Conservation (phyloP, 2,329 filamentous ascomycete species). For the Fusarium tjaetaba region DNA sequence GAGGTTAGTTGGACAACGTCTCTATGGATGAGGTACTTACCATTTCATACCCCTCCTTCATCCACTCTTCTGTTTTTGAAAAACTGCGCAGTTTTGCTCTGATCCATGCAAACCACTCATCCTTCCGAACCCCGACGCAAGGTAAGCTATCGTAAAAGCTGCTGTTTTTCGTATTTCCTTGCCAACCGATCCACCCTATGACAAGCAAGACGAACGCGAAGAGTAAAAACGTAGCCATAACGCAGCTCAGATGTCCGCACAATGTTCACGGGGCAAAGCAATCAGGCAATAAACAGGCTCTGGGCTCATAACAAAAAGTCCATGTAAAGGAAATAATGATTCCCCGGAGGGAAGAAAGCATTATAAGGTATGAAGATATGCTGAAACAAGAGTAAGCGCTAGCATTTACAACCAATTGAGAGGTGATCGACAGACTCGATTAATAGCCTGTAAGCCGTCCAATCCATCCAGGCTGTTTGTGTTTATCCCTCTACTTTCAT, state of each 20-base stretch:
- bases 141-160: neutral
- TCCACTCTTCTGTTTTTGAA: slow-evolving; percentile 1
- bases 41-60: neutral
- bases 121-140: neutral
- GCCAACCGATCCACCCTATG: neutral
- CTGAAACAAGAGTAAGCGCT: neutral
- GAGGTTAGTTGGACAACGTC: neutral
- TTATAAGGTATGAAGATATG: neutral
- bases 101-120: neutral
- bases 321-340: neutral
- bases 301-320: neutral
- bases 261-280: too few species aligned
- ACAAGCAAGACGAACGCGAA: rapidly evolving
- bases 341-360: neutral
- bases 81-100: neutral
- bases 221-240: neutral
- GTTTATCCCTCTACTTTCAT: neutral
- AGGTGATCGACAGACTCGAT: too few species aligned
- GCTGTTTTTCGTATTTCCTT: neutral
- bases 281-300: rapidly evolving
- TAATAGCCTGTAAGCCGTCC: neutral
- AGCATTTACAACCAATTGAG: neutral
- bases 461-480: neutral
- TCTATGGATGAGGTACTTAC: neutral
- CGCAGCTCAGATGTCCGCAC: neutral